Evolutionary conservation across 345 rosid genomes (phyloP).

Genomic region (Moricandia arvensis): DNA sequence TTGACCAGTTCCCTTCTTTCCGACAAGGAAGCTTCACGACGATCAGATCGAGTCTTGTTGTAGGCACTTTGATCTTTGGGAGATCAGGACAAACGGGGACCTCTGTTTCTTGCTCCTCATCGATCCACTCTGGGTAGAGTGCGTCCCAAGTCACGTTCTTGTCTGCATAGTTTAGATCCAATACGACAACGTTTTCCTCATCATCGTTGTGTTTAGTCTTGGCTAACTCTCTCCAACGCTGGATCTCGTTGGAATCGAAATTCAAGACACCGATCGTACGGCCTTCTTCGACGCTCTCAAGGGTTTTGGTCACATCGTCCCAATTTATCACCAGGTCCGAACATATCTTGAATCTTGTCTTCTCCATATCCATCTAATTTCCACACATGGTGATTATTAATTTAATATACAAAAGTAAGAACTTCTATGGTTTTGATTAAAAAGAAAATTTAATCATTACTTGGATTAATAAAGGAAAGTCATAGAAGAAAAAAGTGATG

Average conservation of each 20-base stretch:
- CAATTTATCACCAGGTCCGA: conserved; percentile 61
- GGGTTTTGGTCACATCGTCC: conserved; percentile 61
- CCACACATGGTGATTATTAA: background rate
- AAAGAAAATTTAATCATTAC: too few species aligned
- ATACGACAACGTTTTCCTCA: conserved; percentile 29
- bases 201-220: conserved; percentile 42
- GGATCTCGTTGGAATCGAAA: conserved; percentile 60
- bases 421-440: background rate
- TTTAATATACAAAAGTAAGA: background rate
- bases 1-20: conserved; percentile 82
- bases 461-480: too few species aligned
- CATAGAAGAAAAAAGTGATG: too few species aligned
- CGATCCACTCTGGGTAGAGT: conserved; percentile 93
- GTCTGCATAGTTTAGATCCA: conserved; percentile 49
- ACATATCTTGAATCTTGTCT: conserved; percentile 58
- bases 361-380: conserved; percentile 63
- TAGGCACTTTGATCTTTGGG: conserved; percentile 38
- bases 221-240: conserved; percentile 60
- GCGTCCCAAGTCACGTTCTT: conserved; percentile 76
- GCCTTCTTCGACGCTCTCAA: conserved; percentile 44
- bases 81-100: conserved; percentile 65
- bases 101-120: conserved; percentile 88
- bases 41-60: conserved; percentile 65
- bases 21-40: conserved; percentile 93
- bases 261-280: conserved; percentile 77